phyloP scores from a whole-genome alignment of 2,329 filamentous ascomycete genomes.

The Dothistroma pini region DNA sequence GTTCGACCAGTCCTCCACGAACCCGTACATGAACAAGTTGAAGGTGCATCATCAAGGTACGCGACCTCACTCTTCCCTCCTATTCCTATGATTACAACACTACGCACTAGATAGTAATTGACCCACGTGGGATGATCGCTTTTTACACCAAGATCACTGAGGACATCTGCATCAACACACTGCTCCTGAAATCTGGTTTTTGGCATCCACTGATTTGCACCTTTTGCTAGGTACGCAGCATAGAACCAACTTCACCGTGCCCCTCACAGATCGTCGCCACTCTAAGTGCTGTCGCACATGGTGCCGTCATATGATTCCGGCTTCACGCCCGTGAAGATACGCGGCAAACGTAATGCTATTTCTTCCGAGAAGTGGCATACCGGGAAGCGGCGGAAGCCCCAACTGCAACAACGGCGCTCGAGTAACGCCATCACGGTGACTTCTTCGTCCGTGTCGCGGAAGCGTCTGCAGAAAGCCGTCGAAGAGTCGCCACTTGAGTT shows the following conservation, averaged over 20 bases:
- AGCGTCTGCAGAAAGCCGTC: conserved; percentile 12
- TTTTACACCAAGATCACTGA: conserved; percentile 43
- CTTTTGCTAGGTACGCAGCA: neutral
- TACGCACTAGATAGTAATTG: conserved; percentile 55
- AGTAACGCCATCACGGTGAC: neutral
- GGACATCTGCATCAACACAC: conserved; percentile 10
- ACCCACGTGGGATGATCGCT: conserved; percentile 35
- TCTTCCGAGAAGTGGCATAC: conserved; percentile 29
- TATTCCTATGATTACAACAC: conserved; percentile 63
- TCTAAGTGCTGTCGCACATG: conserved; percentile 4
- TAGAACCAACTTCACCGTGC: neutral
- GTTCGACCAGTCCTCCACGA: neutral
- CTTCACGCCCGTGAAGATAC: conserved; percentile 32
- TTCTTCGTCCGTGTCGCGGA: conserved; percentile 11
- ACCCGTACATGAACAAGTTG: neutral
- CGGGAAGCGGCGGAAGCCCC: conserved; percentile 24
- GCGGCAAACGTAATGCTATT: conserved; percentile 31
- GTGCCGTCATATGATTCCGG: neutral
- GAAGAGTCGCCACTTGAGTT: conserved; percentile 31
- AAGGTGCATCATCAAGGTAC: conserved; percentile 8
- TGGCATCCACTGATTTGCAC: neutral
- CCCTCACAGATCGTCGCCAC: neutral
- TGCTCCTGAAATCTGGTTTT: neutral
- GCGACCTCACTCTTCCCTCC: conserved; percentile 10
- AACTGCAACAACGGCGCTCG: conserved; percentile 13